A percentile compares a stretch with the other conserved stretches of the same genome.
Evolutionary conservation across 148 eudicot species (phyloP).

Genomic region (Agrostemma githago): DNA sequence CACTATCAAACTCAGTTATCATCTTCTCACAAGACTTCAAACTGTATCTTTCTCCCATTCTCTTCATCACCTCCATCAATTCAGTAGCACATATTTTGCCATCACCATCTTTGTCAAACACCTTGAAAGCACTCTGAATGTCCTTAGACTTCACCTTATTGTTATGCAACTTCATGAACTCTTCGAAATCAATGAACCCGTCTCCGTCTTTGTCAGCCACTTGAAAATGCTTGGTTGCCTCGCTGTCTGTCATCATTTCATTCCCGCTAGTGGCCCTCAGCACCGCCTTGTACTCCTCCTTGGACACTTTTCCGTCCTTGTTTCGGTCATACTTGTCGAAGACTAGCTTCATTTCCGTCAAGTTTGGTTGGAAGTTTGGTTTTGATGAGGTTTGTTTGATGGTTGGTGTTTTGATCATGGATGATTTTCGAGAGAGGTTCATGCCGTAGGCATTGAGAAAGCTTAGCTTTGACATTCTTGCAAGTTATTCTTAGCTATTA

Average conservation of each 20-base stretch:
- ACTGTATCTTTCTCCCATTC: constrained; percentile 52
- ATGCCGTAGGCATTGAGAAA: constrained; percentile 30
- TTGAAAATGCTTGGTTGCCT: constrained; percentile 34
- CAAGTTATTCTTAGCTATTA: not conserved
- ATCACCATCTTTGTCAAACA: constrained; percentile 54
- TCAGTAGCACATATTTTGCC: constrained; percentile 57
- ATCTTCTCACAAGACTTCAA: constrained; percentile 46
- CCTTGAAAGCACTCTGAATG: constrained; percentile 39
- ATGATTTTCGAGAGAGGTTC: constrained; percentile 27
- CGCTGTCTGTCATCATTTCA: constrained; percentile 14
- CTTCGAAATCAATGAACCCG: constrained; percentile 50
- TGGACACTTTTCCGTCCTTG: constrained; percentile 54
- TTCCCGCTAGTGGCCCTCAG: constrained; percentile 26
- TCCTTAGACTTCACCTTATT: constrained; percentile 39
- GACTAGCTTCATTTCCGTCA: constrained; percentile 41
- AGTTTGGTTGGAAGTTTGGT: constrained; percentile 31
- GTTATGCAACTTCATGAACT: constrained; percentile 49
- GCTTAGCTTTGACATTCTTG: constrained; percentile 29
- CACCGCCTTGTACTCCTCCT: constrained; percentile 45
- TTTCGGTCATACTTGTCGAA: constrained; percentile 58
- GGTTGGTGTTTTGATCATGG: constrained; percentile 18
- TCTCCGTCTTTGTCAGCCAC: constrained; percentile 53
- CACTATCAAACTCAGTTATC: constrained; percentile 45
- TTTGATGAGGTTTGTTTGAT: constrained; percentile 2
- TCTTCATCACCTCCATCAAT: constrained; percentile 41